Evolutionary conservation across 1,284 basidiomycete genomes (phyloP).

Genomic region (Trametes hirsuta): DNA sequence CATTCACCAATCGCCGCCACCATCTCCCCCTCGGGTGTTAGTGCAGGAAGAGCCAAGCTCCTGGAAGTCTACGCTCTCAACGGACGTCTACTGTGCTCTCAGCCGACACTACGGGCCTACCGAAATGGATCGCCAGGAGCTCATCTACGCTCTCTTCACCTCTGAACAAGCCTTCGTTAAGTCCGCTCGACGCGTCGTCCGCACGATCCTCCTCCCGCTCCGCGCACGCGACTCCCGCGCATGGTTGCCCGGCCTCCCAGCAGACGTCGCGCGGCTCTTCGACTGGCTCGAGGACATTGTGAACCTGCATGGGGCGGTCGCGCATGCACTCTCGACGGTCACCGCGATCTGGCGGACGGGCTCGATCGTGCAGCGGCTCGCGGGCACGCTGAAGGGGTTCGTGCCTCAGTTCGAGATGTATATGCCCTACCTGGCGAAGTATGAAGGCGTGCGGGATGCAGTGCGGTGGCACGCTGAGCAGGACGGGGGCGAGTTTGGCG

Average conservation of each 20-base stretch:
- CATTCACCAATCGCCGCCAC: neutral
- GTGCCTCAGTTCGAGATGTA: conserved; percentile 76
- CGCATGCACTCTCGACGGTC: conserved; percentile 50
- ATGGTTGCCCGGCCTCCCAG: conserved; percentile 83
- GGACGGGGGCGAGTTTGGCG: conserved; percentile 65
- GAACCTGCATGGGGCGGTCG: conserved; percentile 71
- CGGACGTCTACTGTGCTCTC: conserved; percentile 31
- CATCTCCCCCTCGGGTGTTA: neutral
- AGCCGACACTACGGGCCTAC: conserved; percentile 40
- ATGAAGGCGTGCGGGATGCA: conserved; percentile 63
- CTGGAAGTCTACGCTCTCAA: conserved; percentile 34
- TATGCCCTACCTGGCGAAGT: conserved; percentile 80
- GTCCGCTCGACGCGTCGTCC: conserved; percentile 64
- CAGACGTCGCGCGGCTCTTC: conserved; percentile 68
- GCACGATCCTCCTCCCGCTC: conserved; percentile 76
- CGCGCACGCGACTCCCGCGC: conserved; percentile 64
- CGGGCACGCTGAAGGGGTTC: conserved; percentile 60
- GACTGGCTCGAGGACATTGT: conserved; percentile 87
- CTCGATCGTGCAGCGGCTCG: conserved; percentile 50
- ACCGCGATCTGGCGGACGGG: conserved; percentile 24
- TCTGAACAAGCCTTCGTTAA: conserved; percentile 74
- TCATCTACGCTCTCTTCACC: conserved; percentile 68
- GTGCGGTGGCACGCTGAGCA: conserved; percentile 33
- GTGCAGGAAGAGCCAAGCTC: conserved; percentile 11
- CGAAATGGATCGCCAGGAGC: conserved; percentile 67